Evolutionary conservation across 129 eudicot species (phyloP).

Genomic region (Artemisia tridentata): DNA sequence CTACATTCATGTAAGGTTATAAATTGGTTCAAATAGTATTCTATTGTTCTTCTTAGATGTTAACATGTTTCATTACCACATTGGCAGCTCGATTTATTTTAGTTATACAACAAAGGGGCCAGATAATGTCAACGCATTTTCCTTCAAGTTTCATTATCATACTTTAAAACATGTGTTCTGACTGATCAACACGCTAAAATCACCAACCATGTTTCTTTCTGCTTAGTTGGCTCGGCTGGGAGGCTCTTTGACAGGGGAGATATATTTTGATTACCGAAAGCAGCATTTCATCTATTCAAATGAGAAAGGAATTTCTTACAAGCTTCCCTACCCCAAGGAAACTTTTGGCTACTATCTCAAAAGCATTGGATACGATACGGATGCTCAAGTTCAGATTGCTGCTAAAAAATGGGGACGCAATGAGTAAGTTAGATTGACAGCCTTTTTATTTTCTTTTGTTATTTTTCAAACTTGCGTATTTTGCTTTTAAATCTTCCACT

Average conservation of each 20-base stretch:
- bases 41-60: neutral
- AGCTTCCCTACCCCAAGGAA: constrained; percentile 95
- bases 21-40: constrained; percentile 1
- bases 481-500: too few relatives aligned
- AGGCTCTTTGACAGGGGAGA: constrained; percentile 66
- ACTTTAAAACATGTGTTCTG: too few relatives aligned
- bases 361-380: constrained; percentile 85
- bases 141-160: too few relatives aligned
- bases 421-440: constrained; percentile 48
- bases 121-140: too few relatives aligned
- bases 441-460: too few relatives aligned
- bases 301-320: constrained; percentile 67
- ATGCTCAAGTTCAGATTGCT: constrained; percentile 79
- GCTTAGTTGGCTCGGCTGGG: constrained; percentile 42
- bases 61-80: neutral
- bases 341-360: constrained; percentile 81
- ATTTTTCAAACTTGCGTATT: too few relatives aligned
- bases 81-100: neutral
- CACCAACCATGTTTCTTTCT: too few relatives aligned
- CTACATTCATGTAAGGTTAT: constrained; percentile 72
- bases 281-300: constrained; percentile 76
- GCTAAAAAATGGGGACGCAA: constrained; percentile 97
- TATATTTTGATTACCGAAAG: constrained; percentile 90
- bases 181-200: too few relatives aligned
- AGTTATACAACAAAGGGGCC: too few relatives aligned